Base-by-base conservation (phyloP, 495 filamentous ascomycete species). In the Trichoderma asperelloides region DNA sequence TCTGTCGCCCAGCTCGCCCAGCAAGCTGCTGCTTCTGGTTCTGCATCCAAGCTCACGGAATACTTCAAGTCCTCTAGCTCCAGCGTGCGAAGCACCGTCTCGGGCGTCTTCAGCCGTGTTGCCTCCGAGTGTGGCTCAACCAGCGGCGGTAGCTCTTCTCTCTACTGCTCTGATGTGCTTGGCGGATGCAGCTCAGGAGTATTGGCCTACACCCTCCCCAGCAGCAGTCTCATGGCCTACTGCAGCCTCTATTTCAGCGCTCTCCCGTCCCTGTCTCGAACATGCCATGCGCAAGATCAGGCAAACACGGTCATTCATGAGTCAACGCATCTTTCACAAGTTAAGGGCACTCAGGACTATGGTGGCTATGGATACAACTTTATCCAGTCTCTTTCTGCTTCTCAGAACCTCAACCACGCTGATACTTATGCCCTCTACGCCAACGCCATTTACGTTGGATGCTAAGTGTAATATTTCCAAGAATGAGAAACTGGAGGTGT, bases 371-470 rank as follows among this genome's bases (percentile, higher is more conserved):
- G 87, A 33, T 88, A 88, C 72, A 33, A 62, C 25, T 84, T 83
- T 41, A 73, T 80, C 1, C 80, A 71, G 1, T 66, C 72, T 16
- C 73, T 89, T 30, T 76, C 70, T 7, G 75, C 76, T 0, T 66
- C 70, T 15, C 69, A 82, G 62, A 86, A 86, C 39, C 68, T 89
- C 30, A 70, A 76, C 66, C 88, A 89, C 70, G 87, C 87, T 23
- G 87, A 89, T 73, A 81, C 84, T 0, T 89, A 86, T 70, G 80
- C 87, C 0, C 73, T 89, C 28, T 89, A 85, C 72, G 82, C 86
- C 28, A 87, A 87, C 69, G 80, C 67, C 65, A 66, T 64, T 27
- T 39, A 39, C 21, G 33, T 23, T 30, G 62, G 62, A 30, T 64
- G 62, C 62, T 64, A 64, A 64, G 33, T n/a, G n/a, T 47, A n/a